These are phyloP conservation scores for Wickerhamomyces alni DNA, from an alignment of 805 yeast species.

Conservation along the genomic window DNA sequence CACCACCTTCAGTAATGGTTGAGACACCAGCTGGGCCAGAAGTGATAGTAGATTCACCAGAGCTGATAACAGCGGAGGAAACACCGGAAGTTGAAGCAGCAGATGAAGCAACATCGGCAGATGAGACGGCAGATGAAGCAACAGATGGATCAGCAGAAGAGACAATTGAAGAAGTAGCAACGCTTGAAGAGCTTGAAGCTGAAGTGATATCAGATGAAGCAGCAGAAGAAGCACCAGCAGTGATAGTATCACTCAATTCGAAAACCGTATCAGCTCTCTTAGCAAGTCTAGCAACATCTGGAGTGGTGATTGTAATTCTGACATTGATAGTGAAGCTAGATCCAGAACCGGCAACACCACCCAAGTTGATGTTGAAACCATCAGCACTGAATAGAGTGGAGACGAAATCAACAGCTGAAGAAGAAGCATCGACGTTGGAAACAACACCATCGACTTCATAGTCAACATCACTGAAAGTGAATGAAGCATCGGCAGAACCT, in stretches of 20 bases:
- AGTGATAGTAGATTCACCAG: too few relatives aligned
- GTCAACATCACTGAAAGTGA: conserved; percentile 1
- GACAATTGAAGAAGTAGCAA: too few relatives aligned
- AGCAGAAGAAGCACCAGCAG: background rate
- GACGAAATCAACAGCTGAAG: background rate
- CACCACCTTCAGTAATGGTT: too few relatives aligned
- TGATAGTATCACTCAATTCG: background rate
- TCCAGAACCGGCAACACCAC: background rate
- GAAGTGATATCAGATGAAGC: background rate
- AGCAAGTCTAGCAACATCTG: background rate
- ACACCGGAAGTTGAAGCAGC: too few relatives aligned
- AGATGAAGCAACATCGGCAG: background rate
- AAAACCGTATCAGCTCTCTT: conserved; percentile 2
- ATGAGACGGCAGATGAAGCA: too few relatives aligned
- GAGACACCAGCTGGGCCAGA: too few relatives aligned
- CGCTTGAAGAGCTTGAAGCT: too few relatives aligned
- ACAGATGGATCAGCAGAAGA: background rate
- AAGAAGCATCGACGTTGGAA: conserved; percentile 1
- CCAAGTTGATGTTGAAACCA: background rate
- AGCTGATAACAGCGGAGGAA: too few relatives aligned
- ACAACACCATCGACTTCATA: conserved; percentile 1
- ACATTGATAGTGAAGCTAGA: background rate
- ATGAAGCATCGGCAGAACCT: conserved; percentile 1
- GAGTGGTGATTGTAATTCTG: background rate
- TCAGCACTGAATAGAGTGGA: background rate